Conservation (phyloP, 768 basidiomycete genomes). For the Collybia sordida region DNA sequence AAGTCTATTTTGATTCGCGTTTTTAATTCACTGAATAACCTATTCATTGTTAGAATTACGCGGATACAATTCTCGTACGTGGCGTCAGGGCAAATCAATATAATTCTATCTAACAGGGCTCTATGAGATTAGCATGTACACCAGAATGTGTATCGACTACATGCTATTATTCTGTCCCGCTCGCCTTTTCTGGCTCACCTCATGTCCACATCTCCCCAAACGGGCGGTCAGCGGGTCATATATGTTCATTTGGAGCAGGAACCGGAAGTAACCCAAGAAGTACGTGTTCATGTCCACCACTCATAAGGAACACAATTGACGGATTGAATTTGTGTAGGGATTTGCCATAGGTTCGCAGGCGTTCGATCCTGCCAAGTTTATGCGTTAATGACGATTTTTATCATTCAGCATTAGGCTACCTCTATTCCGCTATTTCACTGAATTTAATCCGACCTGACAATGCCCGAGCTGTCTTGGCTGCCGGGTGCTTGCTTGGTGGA, state of each 20-base stretch:
- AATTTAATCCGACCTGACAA: constrained; percentile 72
- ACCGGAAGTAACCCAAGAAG: constrained; percentile 83
- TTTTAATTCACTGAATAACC: constrained; percentile 9
- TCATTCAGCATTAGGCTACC: constrained; percentile 69
- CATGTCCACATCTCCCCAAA: constrained; percentile 79
- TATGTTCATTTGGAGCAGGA: constrained; percentile 76
- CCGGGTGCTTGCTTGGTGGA: constrained; percentile 81
- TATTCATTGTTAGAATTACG: constrained; percentile 63
- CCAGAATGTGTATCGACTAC: constrained; percentile 73
- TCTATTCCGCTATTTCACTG: constrained; percentile 74
- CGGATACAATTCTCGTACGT: constrained; percentile 77
- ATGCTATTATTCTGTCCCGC: constrained; percentile 83
- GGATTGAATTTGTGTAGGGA: constrained; percentile 41
- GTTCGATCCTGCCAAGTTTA: constrained; percentile 7
- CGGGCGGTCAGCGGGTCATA: constrained; percentile 63
- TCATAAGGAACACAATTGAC: constrained; percentile 11
- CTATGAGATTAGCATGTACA: constrained; percentile 58
- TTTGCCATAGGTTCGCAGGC: constrained; percentile 65
- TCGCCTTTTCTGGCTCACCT: constrained; percentile 87
- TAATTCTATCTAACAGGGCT: constrained; percentile 3
- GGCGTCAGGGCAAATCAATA: constrained; percentile 4
- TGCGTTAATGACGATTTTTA: constrained; percentile 13
- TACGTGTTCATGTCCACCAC: constrained; percentile 33
- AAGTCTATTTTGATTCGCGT: constrained; percentile 30
- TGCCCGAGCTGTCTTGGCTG: constrained; percentile 82